Conservation (phyloP, 108 stramenopile species). For the Fragilariopsis cylindrus region DNA sequence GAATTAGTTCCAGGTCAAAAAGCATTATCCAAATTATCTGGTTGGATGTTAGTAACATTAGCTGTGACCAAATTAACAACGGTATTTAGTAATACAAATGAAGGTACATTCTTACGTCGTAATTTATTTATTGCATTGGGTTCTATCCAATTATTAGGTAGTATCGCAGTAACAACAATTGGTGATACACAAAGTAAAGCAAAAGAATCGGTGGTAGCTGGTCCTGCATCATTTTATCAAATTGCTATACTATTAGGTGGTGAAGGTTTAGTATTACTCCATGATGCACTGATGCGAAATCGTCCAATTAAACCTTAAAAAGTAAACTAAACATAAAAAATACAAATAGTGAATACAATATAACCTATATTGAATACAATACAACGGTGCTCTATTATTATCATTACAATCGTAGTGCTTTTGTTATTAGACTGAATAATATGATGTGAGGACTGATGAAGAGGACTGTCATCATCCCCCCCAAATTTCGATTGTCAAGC, state of each 20-base stretch:
- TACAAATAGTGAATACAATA: neutral
- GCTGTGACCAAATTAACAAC: neutral
- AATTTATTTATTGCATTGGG: slow-evolving; percentile 1
- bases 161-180: neutral
- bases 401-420: too few species aligned
- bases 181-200: neutral
- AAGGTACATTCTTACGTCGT: slow-evolving; percentile 6
- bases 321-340: neutral
- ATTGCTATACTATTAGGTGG: neutral
- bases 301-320: neutral
- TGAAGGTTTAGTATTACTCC: slow-evolving; percentile 1
- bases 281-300: slow-evolving; percentile 4
- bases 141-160: neutral
- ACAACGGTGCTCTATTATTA: too few species aligned
- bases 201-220: neutral
- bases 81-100: neutral
- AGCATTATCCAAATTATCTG: neutral
- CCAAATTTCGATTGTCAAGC: too few species aligned
- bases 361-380: too few species aligned
- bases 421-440: too few species aligned
- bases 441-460: too few species aligned
- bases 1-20: slow-evolving; percentile 5
- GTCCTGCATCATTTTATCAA: neutral
- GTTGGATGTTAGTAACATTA: neutral
- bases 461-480: too few species aligned